phyloP scores from a whole-genome alignment of 1,139 yeast species.

The Pichia kudriavzevii region DNA sequence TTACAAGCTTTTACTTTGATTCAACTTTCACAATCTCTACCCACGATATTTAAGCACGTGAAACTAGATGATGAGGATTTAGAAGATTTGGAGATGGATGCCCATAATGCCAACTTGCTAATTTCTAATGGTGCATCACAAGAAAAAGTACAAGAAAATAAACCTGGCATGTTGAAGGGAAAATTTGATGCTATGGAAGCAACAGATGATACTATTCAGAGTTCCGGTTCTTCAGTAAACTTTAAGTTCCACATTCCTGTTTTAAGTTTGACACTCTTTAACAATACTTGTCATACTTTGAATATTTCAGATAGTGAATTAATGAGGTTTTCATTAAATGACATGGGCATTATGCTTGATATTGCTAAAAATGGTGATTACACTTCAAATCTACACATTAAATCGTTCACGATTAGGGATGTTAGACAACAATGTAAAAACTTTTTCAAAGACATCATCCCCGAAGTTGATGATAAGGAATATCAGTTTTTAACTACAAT shows the following conservation, averaged over 20 bases:
- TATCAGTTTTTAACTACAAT: conserved; percentile 65
- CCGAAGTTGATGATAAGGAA: conserved; percentile 52
- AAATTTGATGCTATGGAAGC: neutral
- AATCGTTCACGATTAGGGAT: conserved; percentile 74
- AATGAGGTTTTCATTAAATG: conserved; percentile 59
- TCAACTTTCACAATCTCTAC: conserved; percentile 48
- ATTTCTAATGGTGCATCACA: conserved; percentile 15
- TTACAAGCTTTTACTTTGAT: conserved; percentile 59
- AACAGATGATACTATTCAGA: too few species aligned
- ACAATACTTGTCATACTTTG: conserved; percentile 39
- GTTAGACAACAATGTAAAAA: conserved; percentile 55
- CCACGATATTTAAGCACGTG: conserved; percentile 46
- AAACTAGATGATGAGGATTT: conserved; percentile 32
- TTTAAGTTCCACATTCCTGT: conserved; percentile 54
- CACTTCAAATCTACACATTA: conserved; percentile 54
- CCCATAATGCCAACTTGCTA: conserved; percentile 42
- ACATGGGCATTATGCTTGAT: conserved; percentile 42
- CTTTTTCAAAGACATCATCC: conserved; percentile 74
- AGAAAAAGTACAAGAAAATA: conserved; percentile 25
- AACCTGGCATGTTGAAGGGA: neutral
- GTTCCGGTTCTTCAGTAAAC: conserved; percentile 31
- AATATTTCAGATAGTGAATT: conserved; percentile 40
- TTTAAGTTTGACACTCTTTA: conserved; percentile 58
- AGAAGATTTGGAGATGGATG: conserved; percentile 59
- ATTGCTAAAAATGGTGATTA: conserved; percentile 51